Conservation (phyloP, 2,329 filamentous ascomycete species). For the Penicillium aurantiogriseum region DNA sequence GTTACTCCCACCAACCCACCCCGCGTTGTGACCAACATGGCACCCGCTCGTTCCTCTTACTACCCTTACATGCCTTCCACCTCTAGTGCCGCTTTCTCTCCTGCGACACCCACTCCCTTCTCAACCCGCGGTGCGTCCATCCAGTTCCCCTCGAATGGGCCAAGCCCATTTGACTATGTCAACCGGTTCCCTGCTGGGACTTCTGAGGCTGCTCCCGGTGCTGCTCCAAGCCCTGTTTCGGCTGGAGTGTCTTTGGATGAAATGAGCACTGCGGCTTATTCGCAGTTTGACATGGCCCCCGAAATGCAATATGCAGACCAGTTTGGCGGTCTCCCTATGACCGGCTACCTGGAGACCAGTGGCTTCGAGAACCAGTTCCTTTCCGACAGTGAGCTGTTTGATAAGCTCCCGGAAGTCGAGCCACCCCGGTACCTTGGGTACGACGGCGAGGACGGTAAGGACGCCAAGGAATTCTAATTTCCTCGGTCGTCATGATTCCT, state of each 20-base stretch:
- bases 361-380: neutral
- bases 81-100: neutral
- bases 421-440: neutral
- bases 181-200: neutral
- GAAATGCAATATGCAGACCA: neutral
- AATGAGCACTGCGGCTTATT: neutral
- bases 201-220: no score
- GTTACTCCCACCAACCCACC: neutral
- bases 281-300: neutral
- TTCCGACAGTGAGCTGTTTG: neutral
- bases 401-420: neutral
- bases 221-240: neutral
- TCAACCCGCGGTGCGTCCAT: neutral
- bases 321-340: neutral
- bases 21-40: neutral
- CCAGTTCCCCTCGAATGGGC: neutral
- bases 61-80: neutral
- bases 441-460: neutral
- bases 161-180: neutral
- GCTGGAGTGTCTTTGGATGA: neutral
- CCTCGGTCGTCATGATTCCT: neutral
- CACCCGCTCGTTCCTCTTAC: neutral
- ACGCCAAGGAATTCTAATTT: neutral
- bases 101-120: neutral
- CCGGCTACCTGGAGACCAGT: neutral